Base-by-base conservation (phyloP, 2,329 filamentous ascomycete genomes). In the Aspergillus oerlinghausenensis region DNA sequence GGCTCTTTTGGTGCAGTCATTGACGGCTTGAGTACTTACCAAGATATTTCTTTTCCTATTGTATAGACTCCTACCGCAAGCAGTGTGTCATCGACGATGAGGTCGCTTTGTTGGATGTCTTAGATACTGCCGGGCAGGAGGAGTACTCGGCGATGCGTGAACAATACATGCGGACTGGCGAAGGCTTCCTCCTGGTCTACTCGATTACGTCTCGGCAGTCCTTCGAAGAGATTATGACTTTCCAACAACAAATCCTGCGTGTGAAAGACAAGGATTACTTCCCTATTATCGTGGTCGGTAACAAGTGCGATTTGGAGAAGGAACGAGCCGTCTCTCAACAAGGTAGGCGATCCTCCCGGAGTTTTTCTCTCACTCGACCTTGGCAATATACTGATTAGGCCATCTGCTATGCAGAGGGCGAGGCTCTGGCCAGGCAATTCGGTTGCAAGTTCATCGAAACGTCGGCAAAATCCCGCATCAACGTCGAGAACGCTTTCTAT, bases 211-310 rank as follows among this genome's bases (percentile, higher is more conserved):
- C 93, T 71, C 86, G 92, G 71, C 92, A 97, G 78, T 96, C 90
- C 70, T 97, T 97, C 71, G 93, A 99, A 75, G 94, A 99, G 80
- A 97, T 99, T 76, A 89, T 92, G 78, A 96, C 92, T 50, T 97
- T 97, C 79, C 92, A 97, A 78, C 92, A 97, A 82, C 94, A 99
- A 79, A 99, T 99, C 73, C 82, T 99, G 67, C 83, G 94, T 67
- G 94, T 99, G 69, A 99, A 99, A 84, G 94, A 97, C 81, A 97
- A 96, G 85, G 94, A 99, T 79, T 96, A 97, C 77, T 99, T 99
- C 82, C 94, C 94, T 67, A 97, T 99, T 82, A 96, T 97, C 57
- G 90, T 99, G 49, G 94, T 97, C 45, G 94, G 92, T 68, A 99
- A 99, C 85, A 99, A 99, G 84, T 97, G 93, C 79, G 94, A 99